Conservation (phyloP, 345 rosid species). For the Gossypium rotundifolium region DNA sequence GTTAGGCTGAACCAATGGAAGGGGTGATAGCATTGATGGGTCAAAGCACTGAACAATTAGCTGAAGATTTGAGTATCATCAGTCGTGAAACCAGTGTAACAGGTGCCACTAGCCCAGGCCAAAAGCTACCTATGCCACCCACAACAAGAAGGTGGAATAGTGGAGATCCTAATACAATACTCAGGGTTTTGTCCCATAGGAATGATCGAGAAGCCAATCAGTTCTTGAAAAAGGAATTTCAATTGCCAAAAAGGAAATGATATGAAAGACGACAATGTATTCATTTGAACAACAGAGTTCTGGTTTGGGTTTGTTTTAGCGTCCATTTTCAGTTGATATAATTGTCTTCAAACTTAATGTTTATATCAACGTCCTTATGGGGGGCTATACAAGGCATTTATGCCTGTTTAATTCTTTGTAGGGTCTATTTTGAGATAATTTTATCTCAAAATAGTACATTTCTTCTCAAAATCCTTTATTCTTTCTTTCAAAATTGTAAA, state of each 20-base stretch:
- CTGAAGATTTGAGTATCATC: constrained; percentile 69
- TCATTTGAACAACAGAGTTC: constrained; percentile 1
- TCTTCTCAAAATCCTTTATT: background rate
- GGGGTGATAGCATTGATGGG: constrained; percentile 72
- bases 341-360: background rate
- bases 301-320: background rate
- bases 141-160: constrained; percentile 73
- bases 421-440: background rate
- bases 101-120: constrained; percentile 38
- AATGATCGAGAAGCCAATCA: constrained; percentile 60
- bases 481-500: background rate
- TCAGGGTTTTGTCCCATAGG: constrained; percentile 75
- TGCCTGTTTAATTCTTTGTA: background rate
- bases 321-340: constrained; percentile 1
- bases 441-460: background rate
- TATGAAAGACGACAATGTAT: background rate
- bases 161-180: constrained; percentile 75
- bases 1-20: constrained; percentile 68
- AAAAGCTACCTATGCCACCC: constrained; percentile 73
- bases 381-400: background rate
- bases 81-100: constrained; percentile 51
- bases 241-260: constrained; percentile 58
- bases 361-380: constrained; percentile 9
- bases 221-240: constrained; percentile 67
- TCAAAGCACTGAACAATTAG: constrained; percentile 63